phyloP scores from a whole-genome alignment of 2,329 filamentous ascomycete species.

The Endothia cerciana region DNA sequence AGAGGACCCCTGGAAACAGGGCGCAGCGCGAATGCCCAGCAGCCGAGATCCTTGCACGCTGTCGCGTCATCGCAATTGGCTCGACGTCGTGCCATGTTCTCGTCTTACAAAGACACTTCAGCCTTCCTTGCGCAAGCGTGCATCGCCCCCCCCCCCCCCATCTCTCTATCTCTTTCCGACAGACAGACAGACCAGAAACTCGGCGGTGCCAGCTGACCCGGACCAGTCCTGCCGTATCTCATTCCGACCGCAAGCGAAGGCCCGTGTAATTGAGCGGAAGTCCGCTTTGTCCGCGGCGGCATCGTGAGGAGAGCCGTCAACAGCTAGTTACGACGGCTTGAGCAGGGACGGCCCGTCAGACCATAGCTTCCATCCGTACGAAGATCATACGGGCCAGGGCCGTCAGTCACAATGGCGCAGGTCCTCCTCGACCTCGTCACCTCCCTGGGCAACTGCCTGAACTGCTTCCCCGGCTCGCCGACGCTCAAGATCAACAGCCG shows the following conservation, averaged over 20 bases:
- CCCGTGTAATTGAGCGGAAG: constrained; percentile 7
- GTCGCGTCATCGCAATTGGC: constrained; percentile 19
- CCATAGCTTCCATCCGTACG: neutral
- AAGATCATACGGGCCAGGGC: neutral
- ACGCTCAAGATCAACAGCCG: constrained; percentile 93
- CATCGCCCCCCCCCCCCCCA: neutral
- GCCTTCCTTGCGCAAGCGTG: neutral
- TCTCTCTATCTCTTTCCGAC: neutral
- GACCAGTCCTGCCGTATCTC: neutral
- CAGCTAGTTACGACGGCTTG: no score
- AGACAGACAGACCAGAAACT: neutral
- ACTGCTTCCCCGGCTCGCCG: constrained; percentile 92
- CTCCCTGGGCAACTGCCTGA: constrained; percentile 91
- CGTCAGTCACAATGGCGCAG: constrained; percentile 66
- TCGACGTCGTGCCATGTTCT: neutral
- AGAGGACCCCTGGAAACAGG: constrained; percentile 9
- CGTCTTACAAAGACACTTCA: constrained; percentile 2
- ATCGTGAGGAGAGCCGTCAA: neutral
- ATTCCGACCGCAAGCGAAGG: neutral
- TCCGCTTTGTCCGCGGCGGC: constrained; percentile 4
- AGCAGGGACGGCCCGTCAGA: no score
- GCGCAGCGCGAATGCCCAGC: neutral
- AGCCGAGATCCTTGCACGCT: constrained; percentile 14
- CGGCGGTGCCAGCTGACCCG: neutral
- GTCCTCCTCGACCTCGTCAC: constrained; percentile 88